Conservation (phyloP, 2,329 filamentous ascomycete genomes). For the Neodidymelliopsis sp. region DNA sequence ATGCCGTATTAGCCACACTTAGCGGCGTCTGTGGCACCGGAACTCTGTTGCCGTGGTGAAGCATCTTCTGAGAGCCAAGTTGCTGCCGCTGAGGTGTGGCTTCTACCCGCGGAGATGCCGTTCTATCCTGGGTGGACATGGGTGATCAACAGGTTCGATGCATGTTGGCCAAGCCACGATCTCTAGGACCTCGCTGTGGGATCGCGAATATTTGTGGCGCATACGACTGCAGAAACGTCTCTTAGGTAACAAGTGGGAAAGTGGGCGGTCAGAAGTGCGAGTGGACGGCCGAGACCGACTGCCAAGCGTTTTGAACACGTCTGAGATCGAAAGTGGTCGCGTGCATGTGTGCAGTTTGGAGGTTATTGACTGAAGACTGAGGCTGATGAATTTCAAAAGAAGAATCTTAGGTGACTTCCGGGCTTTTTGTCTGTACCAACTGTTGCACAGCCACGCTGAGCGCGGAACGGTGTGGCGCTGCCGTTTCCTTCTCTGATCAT, state of each 20-base stretch:
- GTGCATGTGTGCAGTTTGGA: neutral
- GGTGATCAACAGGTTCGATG: slow-evolving; percentile 11
- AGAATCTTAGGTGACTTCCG: slow-evolving; percentile 8
- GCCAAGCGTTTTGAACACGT: slow-evolving; percentile 18
- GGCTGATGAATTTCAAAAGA: slow-evolving; percentile 5
- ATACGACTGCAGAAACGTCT: slow-evolving; percentile 7
- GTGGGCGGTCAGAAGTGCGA: slow-evolving; percentile 3
- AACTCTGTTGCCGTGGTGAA: neutral
- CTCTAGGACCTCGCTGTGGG: slow-evolving; percentile 3
- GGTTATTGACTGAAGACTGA: slow-evolving; percentile 1
- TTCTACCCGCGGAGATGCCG: slow-evolving; percentile 10
- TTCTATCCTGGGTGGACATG: slow-evolving; percentile 6
- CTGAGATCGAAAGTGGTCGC: slow-evolving; percentile 2
- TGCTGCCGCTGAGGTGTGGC: slow-evolving; percentile 6
- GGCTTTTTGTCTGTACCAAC: slow-evolving; percentile 13
- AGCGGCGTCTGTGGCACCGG: neutral
- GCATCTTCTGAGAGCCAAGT: neutral
- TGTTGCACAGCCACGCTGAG: slow-evolving; percentile 19
- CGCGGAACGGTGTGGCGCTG: slow-evolving; percentile 19
- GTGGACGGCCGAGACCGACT: neutral
- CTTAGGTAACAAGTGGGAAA: slow-evolving; percentile 16
- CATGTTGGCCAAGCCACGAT: slow-evolving; percentile 14
- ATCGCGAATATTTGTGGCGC: slow-evolving; percentile 8
- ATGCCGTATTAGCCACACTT: slow-evolving; percentile 16
- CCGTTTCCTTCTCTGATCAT: slow-evolving; percentile 3